These are phyloP conservation scores for Rhizopus delemar DNA, from an alignment of 371 early-diverging fungal genomes.

Conservation along the genomic window DNA sequence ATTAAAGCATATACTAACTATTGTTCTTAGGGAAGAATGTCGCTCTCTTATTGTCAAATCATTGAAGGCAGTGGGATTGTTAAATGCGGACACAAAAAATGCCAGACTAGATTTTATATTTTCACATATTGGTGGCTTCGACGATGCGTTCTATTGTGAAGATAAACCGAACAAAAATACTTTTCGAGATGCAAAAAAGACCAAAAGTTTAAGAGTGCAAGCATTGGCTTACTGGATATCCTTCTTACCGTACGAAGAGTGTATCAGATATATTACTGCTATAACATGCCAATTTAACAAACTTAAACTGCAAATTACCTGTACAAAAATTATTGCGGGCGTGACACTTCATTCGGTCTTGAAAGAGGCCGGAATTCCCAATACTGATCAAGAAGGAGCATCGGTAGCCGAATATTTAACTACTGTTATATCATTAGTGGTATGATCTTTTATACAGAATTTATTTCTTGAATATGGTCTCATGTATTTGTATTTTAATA, in stretches of 20 bases:
- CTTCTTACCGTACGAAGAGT: conserved; percentile 8
- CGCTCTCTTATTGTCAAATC: conserved; percentile 13
- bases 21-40: conserved; percentile 13
- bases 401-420: conserved; percentile 6
- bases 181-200: conserved; percentile 9
- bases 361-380: conserved; percentile 8
- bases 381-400: conserved; percentile 5
- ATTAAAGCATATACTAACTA: conserved; percentile 4
- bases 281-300: conserved; percentile 13
- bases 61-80: conserved; percentile 9
- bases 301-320: conserved; percentile 8
- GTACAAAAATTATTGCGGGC: conserved; percentile 13
- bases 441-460: neutral
- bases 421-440: neutral
- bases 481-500: too few species aligned
- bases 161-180: conserved; percentile 8
- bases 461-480: neutral
- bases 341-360: conserved; percentile 6
- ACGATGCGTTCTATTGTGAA: conserved; percentile 11
- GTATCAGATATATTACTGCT: conserved; percentile 7
- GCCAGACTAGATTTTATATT: conserved; percentile 13
- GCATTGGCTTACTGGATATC: conserved; percentile 9
- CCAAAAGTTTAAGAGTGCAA: conserved; percentile 13
- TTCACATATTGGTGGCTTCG: conserved; percentile 5
- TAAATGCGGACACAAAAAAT: conserved; percentile 12